Percentiles rank a stretch among this genome's conserved stretches.
Conservation (phyloP, 2,329 filamentous ascomycete species). For the Scedosporium apiospermum region DNA sequence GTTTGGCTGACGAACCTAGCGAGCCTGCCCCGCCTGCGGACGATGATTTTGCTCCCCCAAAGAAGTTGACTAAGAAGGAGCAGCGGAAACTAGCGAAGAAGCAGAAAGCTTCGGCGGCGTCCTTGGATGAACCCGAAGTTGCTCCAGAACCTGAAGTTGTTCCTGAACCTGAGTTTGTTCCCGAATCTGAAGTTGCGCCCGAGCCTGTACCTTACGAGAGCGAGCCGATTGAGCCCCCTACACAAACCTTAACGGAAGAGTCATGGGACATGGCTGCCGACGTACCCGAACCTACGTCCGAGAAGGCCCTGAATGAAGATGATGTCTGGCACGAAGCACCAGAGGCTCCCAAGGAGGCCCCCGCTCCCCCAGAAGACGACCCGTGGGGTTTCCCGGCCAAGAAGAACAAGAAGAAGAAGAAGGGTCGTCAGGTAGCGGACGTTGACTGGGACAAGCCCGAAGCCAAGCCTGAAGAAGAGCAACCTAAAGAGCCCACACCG, state of each 20-base stretch:
- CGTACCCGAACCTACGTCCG: constrained; percentile 29
- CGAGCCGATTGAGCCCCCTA: background rate
- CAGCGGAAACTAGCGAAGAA: constrained; percentile 4
- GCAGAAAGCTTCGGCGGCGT: constrained; percentile 6
- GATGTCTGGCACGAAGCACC: constrained; percentile 5
- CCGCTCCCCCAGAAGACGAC: background rate
- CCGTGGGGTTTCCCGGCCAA: background rate
- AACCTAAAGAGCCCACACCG: background rate
- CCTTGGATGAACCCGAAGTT: background rate
- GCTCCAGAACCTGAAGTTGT: no score
- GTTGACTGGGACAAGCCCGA: background rate
- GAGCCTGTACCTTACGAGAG: background rate
- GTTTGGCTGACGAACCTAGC: background rate
- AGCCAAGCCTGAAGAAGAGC: background rate
- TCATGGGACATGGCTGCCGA: constrained; percentile 11
- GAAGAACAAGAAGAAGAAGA: constrained; percentile 8
- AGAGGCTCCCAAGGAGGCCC: constrained; percentile 1
- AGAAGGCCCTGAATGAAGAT: background rate
- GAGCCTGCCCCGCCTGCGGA: background rate
- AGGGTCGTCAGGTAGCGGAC: background rate
- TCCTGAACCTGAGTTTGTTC: no score
- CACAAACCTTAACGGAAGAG: background rate
- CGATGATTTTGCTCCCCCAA: background rate
- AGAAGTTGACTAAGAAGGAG: constrained; percentile 8
- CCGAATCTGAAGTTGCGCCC: background rate